A percentile compares a stretch with the other conserved stretches of the same genome.
These are phyloP conservation scores for Trypanosoma mega DNA, from an alignment of 208 protist species.

Conservation along the genomic window DNA sequence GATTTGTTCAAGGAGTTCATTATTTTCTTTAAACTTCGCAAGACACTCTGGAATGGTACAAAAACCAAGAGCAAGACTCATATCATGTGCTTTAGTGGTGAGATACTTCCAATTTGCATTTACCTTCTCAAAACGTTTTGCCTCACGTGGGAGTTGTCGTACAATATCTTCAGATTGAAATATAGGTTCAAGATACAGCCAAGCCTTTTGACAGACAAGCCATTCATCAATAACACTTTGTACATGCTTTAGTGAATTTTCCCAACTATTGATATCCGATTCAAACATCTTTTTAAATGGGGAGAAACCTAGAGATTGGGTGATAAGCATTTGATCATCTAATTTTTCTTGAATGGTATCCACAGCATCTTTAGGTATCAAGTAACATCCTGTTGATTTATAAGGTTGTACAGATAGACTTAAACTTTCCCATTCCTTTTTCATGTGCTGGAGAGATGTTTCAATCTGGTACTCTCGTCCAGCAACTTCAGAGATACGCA, in stretches of 20 bases:
- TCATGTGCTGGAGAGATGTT: conserved; percentile 92
- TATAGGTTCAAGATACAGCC: conserved; percentile 97
- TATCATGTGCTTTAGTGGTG: conserved; percentile 79
- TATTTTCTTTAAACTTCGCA: conserved; percentile 89
- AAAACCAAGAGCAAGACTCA: conserved; percentile 82
- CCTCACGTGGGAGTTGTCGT: conserved; percentile 92
- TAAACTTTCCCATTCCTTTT: conserved; percentile 89
- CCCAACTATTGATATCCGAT: conserved; percentile 91
- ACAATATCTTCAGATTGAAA: conserved; percentile 97
- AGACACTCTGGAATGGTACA: conserved; percentile 86
- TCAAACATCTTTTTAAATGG: conserved; percentile 98
- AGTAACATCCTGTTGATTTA: conserved; percentile 92
- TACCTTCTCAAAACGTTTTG: conserved; percentile 92
- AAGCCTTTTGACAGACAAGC: conserved; percentile 93
- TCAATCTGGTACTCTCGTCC: conserved; percentile 97
- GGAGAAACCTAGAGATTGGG: conserved; percentile 95
- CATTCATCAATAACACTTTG: conserved; percentile 95
- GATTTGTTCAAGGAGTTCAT: conserved; percentile 95
- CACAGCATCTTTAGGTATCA: conserved; percentile 86
- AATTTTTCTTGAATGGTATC: conserved; percentile 95
- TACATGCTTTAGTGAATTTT: conserved; percentile 84
- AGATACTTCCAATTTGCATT: conserved; percentile 95
- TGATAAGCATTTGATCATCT: conserved; percentile 95
- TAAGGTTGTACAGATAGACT: conserved; percentile 84
- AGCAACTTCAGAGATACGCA: conserved; percentile 93